A percentile compares a stretch with the other conserved stretches of the same genome.
Evolutionary conservation across 139 green algal species (phyloP).

Genomic region (Desmodesmus armatus): DNA sequence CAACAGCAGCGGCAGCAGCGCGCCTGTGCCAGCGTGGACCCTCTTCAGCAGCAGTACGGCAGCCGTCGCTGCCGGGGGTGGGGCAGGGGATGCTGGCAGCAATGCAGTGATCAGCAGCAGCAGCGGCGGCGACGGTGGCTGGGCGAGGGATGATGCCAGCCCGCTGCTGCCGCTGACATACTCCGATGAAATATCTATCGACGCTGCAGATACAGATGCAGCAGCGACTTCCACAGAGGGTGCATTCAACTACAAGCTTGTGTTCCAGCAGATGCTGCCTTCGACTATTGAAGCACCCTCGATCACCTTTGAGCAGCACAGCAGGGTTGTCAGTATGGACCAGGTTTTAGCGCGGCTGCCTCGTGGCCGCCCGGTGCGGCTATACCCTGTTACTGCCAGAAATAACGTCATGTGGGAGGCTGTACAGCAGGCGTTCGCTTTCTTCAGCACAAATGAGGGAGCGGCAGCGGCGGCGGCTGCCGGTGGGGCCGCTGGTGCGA

Average conservation of each 20-base stretch:
- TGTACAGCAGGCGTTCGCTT: constrained; percentile 54
- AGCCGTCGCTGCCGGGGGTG: background rate
- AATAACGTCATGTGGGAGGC: constrained; percentile 49
- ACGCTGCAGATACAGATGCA: background rate
- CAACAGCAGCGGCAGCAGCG: constrained; percentile 24
- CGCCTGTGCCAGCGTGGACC: no score
- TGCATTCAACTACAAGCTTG: constrained; percentile 28
- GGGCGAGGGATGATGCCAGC: constrained; percentile 2
- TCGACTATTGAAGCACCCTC: background rate
- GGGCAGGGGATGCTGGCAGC: background rate
- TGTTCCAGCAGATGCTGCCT: constrained; percentile 43
- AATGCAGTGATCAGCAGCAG: constrained; percentile 13
- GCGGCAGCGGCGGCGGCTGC: background rate
- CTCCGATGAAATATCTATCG: constrained; percentile 45
- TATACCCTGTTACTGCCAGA: constrained; percentile 40
- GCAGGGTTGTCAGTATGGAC: constrained; percentile 8
- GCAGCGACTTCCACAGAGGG: background rate
- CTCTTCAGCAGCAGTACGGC: constrained; percentile 40
- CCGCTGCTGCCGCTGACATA: constrained; percentile 48
- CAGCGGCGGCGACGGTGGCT: constrained; percentile 6
- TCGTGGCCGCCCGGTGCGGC: constrained; percentile 6
- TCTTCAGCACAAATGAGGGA: constrained; percentile 48
- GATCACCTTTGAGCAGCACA: background rate
- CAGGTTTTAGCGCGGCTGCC: constrained; percentile 8
- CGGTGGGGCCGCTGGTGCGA: background rate